phyloP scores from a whole-genome alignment of 495 filamentous ascomycete genomes.

The Aspergillus diversus region DNA sequence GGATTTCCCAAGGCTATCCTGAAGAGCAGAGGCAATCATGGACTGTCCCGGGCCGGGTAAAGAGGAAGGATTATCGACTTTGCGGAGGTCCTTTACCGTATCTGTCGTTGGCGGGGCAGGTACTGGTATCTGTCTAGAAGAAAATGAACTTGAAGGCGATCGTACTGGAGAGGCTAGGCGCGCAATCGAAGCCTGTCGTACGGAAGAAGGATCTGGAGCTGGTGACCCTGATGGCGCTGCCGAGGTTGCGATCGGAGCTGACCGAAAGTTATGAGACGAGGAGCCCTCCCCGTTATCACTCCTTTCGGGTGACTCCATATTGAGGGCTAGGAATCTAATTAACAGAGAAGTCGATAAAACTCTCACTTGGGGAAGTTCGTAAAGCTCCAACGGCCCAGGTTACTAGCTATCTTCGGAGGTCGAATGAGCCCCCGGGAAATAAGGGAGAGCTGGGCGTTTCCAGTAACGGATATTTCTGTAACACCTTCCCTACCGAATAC shows the following conservation, averaged over 20 bases:
- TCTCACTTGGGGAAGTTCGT: no score
- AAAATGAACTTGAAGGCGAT: constrained; percentile 52
- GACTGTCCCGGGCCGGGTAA: constrained; percentile 71
- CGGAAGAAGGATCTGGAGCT: constrained; percentile 50
- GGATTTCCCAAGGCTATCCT: constrained; percentile 61
- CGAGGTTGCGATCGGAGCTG: constrained; percentile 44
- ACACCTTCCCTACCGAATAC: constrained; percentile 1
- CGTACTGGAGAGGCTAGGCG: constrained; percentile 72
- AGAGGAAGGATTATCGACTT: constrained; percentile 45
- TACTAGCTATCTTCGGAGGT: no score
- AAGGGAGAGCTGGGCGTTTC: not conserved
- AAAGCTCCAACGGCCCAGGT: no score
- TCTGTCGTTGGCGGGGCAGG: constrained; percentile 34
- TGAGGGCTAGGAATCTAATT: constrained; percentile 5
- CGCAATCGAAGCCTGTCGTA: constrained; percentile 69
- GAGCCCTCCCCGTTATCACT: constrained; percentile 46
- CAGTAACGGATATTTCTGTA: not conserved
- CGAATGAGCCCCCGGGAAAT: no score
- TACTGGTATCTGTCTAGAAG: constrained; percentile 43
- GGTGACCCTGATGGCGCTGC: constrained; percentile 46
- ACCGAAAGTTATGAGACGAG: constrained; percentile 37
- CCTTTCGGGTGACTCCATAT: constrained; percentile 31
- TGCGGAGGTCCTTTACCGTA: constrained; percentile 38
- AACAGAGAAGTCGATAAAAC: not conserved
- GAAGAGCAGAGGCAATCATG: constrained; percentile 75